phyloP scores from a whole-genome alignment of 257 asterid genomes.

The Henckelia pumila region DNA sequence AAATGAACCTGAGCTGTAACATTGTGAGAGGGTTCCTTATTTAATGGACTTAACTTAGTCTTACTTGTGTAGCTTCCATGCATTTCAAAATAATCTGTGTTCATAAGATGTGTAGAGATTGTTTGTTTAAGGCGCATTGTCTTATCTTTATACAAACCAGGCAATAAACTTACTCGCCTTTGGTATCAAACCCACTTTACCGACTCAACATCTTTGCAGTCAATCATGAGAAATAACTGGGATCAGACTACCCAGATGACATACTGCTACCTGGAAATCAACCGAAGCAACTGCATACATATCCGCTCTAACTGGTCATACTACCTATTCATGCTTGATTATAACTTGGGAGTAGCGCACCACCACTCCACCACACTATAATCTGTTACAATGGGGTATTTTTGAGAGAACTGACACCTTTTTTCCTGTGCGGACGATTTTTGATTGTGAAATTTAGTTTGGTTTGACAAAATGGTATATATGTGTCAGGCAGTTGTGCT shows the following conservation, averaged over 20 bases:
- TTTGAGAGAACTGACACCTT: too few species aligned
- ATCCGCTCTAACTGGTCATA: too few species aligned
- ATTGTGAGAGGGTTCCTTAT: constrained; percentile 6
- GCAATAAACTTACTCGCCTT: constrained; percentile 1
- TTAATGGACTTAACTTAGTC: background rate
- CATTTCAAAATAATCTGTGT: constrained; percentile 13
- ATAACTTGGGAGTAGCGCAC: background rate
- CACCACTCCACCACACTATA: too few species aligned
- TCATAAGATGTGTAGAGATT: background rate
- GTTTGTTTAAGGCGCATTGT: constrained; percentile 5
- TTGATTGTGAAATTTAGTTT: too few species aligned
- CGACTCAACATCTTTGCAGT: constrained; percentile 8
- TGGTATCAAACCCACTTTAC: background rate
- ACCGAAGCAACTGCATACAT: background rate
- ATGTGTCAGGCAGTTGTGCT: constrained; percentile 18
- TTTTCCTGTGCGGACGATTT: too few species aligned
- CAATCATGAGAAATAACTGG: background rate
- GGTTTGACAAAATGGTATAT: too few species aligned
- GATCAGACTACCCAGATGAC: constrained; percentile 14
- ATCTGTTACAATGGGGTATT: too few species aligned
- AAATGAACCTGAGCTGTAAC: background rate
- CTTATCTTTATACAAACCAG: constrained; percentile 9
- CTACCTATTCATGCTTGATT: background rate
- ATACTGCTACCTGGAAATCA: constrained; percentile 5
- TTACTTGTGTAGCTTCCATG: constrained; percentile 1